Percentiles rank a stretch among this genome's conserved stretches.
Evolutionary conservation across 306 rosid species (phyloP).

Genomic region (Vachellia pachyceras): DNA sequence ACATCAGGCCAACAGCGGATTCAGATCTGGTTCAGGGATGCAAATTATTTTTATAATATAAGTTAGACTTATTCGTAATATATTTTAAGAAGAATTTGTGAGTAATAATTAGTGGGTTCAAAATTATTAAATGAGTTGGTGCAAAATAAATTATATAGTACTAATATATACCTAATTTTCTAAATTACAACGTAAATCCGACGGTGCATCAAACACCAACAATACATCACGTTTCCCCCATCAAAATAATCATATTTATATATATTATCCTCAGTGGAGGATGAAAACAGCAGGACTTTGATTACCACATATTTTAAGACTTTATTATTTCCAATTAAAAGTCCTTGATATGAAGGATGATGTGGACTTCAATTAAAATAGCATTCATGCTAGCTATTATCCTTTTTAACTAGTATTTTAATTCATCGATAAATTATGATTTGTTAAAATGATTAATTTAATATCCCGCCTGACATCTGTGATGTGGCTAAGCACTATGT

Average conservation of each 20-base stretch:
- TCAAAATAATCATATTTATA: neutral
- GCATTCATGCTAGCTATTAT: neutral
- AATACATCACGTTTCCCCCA: neutral
- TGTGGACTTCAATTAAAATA: constrained; percentile 20
- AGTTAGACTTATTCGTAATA: no score
- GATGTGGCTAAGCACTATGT: neutral
- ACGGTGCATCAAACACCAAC: no score
- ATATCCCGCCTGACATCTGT: neutral
- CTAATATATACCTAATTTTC: no score
- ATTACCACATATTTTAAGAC: constrained; percentile 13
- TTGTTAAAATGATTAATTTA: neutral
- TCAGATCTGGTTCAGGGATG: no score
- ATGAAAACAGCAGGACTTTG: constrained; percentile 28
- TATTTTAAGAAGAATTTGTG: no score
- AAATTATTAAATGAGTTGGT: no score
- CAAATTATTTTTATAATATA: no score
- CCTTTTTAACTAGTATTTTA: neutral
- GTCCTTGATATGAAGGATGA: constrained; percentile 31
- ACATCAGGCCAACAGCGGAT: no score
- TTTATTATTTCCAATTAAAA: constrained; percentile 24
- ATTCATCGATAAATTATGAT: neutral
- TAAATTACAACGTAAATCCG: no score
- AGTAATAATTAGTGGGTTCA: no score
- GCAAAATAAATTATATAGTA: no score
- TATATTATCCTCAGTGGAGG: constrained; percentile 29